Evolutionary conservation across 2,329 filamentous ascomycete species (phyloP), one percentile per base, ranked within the genome.

Genomic region (Neofusicoccum laricinum): DNA sequence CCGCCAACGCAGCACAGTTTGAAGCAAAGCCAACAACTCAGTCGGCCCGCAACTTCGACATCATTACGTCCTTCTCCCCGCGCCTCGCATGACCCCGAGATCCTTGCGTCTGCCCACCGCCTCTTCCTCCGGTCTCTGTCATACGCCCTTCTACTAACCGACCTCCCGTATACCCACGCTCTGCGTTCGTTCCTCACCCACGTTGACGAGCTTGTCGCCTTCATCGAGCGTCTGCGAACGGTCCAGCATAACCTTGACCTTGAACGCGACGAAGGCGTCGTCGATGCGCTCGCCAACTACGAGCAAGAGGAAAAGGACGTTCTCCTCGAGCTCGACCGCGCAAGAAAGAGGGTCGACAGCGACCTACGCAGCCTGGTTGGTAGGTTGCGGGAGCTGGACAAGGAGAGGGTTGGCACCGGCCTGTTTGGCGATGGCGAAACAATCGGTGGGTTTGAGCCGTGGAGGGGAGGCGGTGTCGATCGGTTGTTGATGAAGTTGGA

Each of bases 401-500:
- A 75, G 36, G 72, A 81, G 68, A 68, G 79, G 64, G 75, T 80
- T 66, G 77, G 73, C 61, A 38, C 70, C 43, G 69, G 69, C 25
- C 68, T 69, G 10, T 68, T 63, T 15, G 67, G 67, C 4, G 67
- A 65, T 2, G 65, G 8, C 65, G 73, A 53, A 71, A 45, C 25
- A 19, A 43, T 58, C 10, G 68, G 41, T 62, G 57, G 49, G 46
- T 67, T 38, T 50, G 69, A 61, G 34, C 90, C 92, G 0, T 84
- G 86, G 67, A 87, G 90, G 66, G 63, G 63, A 3, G 91, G 91
- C 0, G 91, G 92, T 0, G 87, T 97, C 50, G 92, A 97, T 78
- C 83, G 91, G 65, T 77, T 97, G 73, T 77, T 97, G 73, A 96
- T 97, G 92, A 97, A 97, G 80, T 80, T 97, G 70, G 93, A 97